phyloP scores from a whole-genome alignment of 768 basidiomycete genomes.

The Clavulina sp. region DNA sequence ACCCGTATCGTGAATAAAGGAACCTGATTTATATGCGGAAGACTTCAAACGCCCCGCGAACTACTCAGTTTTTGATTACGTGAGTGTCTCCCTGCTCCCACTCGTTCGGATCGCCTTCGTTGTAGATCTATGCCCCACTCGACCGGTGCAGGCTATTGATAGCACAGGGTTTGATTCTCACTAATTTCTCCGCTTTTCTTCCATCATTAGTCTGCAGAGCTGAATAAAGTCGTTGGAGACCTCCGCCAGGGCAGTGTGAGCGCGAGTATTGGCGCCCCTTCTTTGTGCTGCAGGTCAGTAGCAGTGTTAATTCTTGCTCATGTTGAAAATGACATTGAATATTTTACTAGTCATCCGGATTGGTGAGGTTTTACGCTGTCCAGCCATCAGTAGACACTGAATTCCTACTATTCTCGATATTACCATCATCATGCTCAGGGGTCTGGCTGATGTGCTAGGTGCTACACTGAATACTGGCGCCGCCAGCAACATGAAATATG shows the following conservation, averaged over 20 bases:
- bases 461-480: conserved; percentile 5
- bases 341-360: too few species aligned
- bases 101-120: too few species aligned
- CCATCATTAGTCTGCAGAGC: background rate
- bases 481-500: conserved; percentile 5
- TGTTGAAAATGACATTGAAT: too few species aligned
- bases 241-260: background rate
- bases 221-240: background rate
- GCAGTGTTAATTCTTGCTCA: too few species aligned
- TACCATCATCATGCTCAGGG: conserved; percentile 1
- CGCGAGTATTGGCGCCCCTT: background rate
- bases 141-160: too few species aligned
- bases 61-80: conserved; percentile 9
- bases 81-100: conserved; percentile 3
- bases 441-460: conserved; percentile 1
- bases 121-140: too few species aligned
- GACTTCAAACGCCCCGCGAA: conserved; percentile 6
- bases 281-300: background rate
- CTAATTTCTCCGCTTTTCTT: too few species aligned
- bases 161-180: too few species aligned
- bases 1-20: conserved; percentile 2
- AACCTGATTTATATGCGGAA: conserved; percentile 9
- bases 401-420: too few species aligned
- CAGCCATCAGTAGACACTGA: too few species aligned
- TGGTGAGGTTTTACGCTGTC: too few species aligned